Conservation (phyloP, 257 asterid species). For the Solanum appendiculatum region DNA sequence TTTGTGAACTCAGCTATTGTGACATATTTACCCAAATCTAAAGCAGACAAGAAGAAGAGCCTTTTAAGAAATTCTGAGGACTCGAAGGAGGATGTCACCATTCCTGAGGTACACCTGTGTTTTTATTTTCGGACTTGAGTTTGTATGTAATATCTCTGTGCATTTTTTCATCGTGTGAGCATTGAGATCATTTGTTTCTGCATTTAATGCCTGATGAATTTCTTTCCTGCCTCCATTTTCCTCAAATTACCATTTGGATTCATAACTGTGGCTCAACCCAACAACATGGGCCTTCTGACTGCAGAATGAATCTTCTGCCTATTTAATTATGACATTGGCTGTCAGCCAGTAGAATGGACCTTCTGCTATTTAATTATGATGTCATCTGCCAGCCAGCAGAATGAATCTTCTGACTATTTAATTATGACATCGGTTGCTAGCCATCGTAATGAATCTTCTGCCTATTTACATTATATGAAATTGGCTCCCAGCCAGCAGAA, state of each 20-base stretch:
- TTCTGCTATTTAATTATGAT: not conserved
- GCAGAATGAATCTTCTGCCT: not conserved
- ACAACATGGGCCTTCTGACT: not conserved
- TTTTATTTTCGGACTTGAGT: not conserved
- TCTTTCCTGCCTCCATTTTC: not conserved
- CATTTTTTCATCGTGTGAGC: not conserved
- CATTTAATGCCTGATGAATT: not conserved
- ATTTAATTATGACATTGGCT: not conserved
- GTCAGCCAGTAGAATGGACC: not conserved
- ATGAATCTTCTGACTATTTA: not conserved
- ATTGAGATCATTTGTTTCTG: not conserved
- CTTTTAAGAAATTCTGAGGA: constrained; percentile 54
- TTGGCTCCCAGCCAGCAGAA: not conserved
- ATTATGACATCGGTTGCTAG: not conserved
- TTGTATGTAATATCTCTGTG: not conserved
- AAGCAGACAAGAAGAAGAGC: constrained; percentile 71
- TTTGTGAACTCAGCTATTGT: constrained; percentile 51
- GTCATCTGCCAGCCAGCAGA: not conserved
- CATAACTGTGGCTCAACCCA: not conserved
- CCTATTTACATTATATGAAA: not conserved
- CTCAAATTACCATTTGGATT: not conserved
- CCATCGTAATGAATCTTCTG: not conserved
- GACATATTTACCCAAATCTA: constrained; percentile 72
- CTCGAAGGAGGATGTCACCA: constrained; percentile 17
- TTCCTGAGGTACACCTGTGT: not conserved